Evolutionary conservation across 257 asterid species (phyloP).

Genomic region (Capsicum chinense): DNA sequence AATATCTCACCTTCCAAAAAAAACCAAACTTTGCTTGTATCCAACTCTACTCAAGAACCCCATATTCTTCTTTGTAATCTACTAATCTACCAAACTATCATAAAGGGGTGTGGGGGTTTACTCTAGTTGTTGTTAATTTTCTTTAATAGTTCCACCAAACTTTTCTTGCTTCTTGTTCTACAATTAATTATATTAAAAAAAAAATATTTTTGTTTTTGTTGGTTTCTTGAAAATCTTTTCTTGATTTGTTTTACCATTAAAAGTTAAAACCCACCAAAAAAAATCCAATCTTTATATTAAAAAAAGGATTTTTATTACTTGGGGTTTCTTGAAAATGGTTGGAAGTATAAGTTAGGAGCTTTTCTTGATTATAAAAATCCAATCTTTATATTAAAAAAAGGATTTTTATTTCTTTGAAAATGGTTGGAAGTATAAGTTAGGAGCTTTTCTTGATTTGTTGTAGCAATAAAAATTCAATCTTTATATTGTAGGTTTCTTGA

Average conservation of each 20-base stretch:
- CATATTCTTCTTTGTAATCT: conserved; percentile 30
- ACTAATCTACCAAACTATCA: conserved; percentile 37
- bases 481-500: conserved; percentile 33
- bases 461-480: conserved; percentile 39
- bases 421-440: conserved; percentile 46
- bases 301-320: background rate
- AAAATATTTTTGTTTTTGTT: too few species aligned
- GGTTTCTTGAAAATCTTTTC: too few species aligned
- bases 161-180: conserved; percentile 36
- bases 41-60: conserved; percentile 54
- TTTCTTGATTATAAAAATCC: conserved; percentile 28
- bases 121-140: conserved; percentile 22
- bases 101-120: background rate
- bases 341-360: conserved; percentile 33
- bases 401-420: conserved; percentile 33
- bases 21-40: conserved; percentile 63
- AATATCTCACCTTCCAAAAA: conserved; percentile 62
- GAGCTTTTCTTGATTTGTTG: conserved; percentile 24
- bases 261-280: conserved; percentile 1
- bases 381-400: conserved; percentile 42
- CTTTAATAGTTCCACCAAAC: conserved; percentile 49
- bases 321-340: conserved; percentile 44
- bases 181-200: background rate
- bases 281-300: conserved; percentile 45
- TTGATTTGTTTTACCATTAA: too few species aligned